Percentiles rank a stretch among this genome's conserved stretches.
Conservation (phyloP, 805 yeast genomes). For the Starmerella asiatica region DNA sequence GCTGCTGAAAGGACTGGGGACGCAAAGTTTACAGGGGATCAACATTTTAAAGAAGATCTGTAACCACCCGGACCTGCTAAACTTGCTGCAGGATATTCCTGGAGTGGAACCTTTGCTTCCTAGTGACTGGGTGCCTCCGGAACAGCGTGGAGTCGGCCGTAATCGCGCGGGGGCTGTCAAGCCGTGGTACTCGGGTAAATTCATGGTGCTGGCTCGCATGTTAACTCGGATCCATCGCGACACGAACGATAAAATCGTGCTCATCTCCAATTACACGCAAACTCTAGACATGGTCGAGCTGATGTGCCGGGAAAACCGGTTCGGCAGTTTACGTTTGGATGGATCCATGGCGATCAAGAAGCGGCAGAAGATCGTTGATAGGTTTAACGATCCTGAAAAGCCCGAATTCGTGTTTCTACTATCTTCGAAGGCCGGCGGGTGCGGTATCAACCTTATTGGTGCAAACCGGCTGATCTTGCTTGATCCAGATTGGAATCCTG, state of each 20-base stretch:
- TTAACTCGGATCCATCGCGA: constrained; percentile 59
- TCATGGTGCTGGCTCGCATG: constrained; percentile 72
- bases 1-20: constrained; percentile 40
- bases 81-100: constrained; percentile 62
- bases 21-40: constrained; percentile 82
- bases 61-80: constrained; percentile 79
- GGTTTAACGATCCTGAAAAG: constrained; percentile 80
- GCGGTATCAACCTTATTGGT: constrained; percentile 94
- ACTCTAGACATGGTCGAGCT: constrained; percentile 82
- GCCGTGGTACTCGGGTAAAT: constrained; percentile 76
- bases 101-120: constrained; percentile 53
- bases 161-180: constrained; percentile 63
- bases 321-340: constrained; percentile 72
- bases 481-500: constrained; percentile 98
- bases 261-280: constrained; percentile 89
- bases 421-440: constrained; percentile 96
- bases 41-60: constrained; percentile 80
- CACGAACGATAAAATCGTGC: constrained; percentile 87
- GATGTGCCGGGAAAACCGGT: constrained; percentile 61
- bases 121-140: constrained; percentile 47
- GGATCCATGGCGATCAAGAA: constrained; percentile 88
- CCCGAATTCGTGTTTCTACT: constrained; percentile 76
- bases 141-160: constrained; percentile 24
- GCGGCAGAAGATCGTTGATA: constrained; percentile 82
- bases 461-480: constrained; percentile 79